A percentile compares a stretch with the other conserved stretches of the same genome.
Conservation (phyloP, 2,329 filamentous ascomycete genomes). For the Phyllosticta citriasiana region DNA sequence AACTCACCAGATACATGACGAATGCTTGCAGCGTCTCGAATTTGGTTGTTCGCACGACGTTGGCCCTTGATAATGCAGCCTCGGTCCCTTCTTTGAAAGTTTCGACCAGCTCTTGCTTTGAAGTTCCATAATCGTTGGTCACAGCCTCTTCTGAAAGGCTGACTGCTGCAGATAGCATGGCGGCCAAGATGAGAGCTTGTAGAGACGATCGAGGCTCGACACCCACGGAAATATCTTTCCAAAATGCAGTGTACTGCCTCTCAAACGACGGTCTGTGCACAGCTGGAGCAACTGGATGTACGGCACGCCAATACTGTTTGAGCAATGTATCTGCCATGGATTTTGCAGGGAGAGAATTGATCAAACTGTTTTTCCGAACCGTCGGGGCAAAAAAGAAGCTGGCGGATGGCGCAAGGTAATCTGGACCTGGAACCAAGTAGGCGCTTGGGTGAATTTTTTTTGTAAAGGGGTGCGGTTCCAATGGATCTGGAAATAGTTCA, state of each 20-base stretch:
- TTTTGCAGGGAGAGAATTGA: conserved; percentile 52
- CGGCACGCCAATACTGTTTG: conserved; percentile 56
- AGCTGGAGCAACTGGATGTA: conserved; percentile 58
- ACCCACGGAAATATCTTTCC: conserved; percentile 49
- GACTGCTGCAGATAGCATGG: conserved; percentile 58
- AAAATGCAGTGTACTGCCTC: conserved; percentile 54
- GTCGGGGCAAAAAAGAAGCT: conserved; percentile 54
- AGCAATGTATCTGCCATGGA: conserved; percentile 52
- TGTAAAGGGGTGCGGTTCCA: conserved; percentile 12
- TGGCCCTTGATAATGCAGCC: conserved; percentile 55
- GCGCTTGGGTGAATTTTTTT: conserved; percentile 16
- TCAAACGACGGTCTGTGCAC: conserved; percentile 60
- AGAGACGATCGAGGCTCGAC: conserved; percentile 54
- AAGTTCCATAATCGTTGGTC: conserved; percentile 43
- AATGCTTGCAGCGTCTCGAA: conserved; percentile 69
- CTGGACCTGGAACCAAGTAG: conserved; percentile 53
- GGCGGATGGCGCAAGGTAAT: conserved; percentile 59
- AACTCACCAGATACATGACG: conserved; percentile 60
- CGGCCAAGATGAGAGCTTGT: conserved; percentile 60
- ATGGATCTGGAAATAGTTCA: conserved; percentile 3
- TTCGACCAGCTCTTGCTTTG: conserved; percentile 49
- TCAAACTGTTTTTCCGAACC: conserved; percentile 33
- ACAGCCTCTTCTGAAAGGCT: conserved; percentile 51
- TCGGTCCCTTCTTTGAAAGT: conserved; percentile 59
- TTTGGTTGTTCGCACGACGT: conserved; percentile 61